Conservation (phyloP, 441 rosid species). For the Adansonia rubrostipa region DNA sequence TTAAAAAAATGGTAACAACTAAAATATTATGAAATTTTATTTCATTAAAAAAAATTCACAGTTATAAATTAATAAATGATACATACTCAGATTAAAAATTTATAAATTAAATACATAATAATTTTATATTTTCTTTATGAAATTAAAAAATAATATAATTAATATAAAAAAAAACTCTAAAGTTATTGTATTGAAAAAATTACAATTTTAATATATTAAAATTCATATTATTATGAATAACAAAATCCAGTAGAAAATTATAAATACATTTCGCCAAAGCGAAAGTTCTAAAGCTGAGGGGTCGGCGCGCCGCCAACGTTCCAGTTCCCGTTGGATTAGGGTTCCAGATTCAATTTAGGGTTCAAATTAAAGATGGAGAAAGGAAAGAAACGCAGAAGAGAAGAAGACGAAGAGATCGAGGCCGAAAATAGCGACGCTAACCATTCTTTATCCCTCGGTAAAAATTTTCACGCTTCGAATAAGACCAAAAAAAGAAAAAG, state of each 20-base stretch:
- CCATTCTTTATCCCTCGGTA: conserved; percentile 52
- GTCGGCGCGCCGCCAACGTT: background rate
- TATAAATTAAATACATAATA: too few relatives aligned
- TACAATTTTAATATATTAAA: too few relatives aligned
- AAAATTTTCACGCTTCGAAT: background rate
- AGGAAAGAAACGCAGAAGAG: conserved; percentile 51
- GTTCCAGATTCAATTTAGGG: background rate
- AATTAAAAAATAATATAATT: too few relatives aligned
- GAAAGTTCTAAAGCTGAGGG: background rate
- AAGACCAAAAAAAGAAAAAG: background rate
- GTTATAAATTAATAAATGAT: too few relatives aligned
- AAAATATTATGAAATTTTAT: too few relatives aligned
- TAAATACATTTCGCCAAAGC: background rate
- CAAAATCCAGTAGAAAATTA: background rate
- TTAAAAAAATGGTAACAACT: too few relatives aligned
- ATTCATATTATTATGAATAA: too few relatives aligned
- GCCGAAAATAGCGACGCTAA: conserved; percentile 33
- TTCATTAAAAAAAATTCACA: too few relatives aligned
- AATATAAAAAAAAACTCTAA: too few relatives aligned
- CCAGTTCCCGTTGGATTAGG: background rate
- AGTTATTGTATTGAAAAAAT: too few relatives aligned
- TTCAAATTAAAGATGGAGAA: conserved; percentile 22
- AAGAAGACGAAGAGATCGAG: conserved; percentile 34
- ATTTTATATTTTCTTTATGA: too few relatives aligned
- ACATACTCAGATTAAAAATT: too few relatives aligned